These are phyloP conservation scores for Diaporthe nobilis DNA, from an alignment of 2,329 filamentous ascomycete species.

Conservation along the genomic window DNA sequence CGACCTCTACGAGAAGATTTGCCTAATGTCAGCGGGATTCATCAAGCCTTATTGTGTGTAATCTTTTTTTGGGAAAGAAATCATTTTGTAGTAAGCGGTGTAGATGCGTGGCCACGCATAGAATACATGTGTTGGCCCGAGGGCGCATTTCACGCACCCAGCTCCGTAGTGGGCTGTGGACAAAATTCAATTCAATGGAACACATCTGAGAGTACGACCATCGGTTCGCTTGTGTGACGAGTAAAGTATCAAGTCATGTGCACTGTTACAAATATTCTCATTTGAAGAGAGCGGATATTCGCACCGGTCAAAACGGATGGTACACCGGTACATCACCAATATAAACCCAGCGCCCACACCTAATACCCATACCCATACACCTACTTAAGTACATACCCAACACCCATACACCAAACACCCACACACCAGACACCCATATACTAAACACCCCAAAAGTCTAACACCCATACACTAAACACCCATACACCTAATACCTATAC, in stretches of 20 bases:
- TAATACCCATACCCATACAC: too few relatives aligned
- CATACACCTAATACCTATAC: too few relatives aligned
- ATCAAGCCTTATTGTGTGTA: not conserved
- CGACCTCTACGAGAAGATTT: slow-evolving; percentile 31
- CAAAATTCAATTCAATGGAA: slow-evolving; percentile 28
- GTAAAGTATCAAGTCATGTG: not conserved
- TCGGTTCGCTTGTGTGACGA: not conserved
- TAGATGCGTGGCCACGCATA: slow-evolving; percentile 23
- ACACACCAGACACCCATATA: too few relatives aligned
- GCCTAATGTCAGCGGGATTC: slow-evolving; percentile 28
- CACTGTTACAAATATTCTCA: not conserved
- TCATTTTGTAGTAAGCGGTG: slow-evolving; percentile 22
- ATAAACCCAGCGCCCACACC: too few relatives aligned
- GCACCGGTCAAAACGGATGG: too few relatives aligned
- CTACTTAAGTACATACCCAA: too few relatives aligned
- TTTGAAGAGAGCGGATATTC: too few relatives aligned
- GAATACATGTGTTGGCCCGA: not conserved
- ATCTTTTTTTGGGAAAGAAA: not conserved
- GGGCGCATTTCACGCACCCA: not conserved
- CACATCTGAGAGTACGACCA: not conserved
- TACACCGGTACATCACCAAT: too few relatives aligned
- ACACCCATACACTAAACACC: too few relatives aligned
- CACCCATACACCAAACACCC: too few relatives aligned
- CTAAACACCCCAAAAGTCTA: too few relatives aligned
- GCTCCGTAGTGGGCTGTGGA: not conserved